Base-by-base conservation (phyloP, 306 rosid species). In the Senna siamea region DNA sequence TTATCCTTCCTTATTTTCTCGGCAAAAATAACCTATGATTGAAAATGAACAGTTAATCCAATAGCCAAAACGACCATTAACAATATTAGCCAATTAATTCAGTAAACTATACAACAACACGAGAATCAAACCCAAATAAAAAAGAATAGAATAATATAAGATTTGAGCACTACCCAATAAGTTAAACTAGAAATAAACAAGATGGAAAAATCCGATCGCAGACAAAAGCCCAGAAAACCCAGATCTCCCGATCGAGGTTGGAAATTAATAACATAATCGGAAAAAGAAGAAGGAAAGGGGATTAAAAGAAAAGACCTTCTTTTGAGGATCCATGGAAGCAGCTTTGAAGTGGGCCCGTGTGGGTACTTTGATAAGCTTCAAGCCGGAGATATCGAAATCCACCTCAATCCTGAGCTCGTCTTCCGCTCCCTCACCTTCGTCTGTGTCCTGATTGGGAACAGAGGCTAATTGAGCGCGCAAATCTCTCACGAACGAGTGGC, bases 291-390 rank as follows among this genome's bases (percentile, higher is more conserved):
- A 17, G 47, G 32, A 5, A 38, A 2, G 32, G 28, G 18, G 10
- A 20, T 2, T 11, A 40, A 19, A 13, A 26, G 9, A 28, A 44
- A 15, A 63, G 15, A 81, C 85, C 87, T 84, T 84, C 59, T 74
- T 80, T 43, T 75, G 73, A 37, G 79, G 75, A 84, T 84, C 87
- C 87, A 84, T 84, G 64, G 75, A 69, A 55, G 74, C 68, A 54
- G 65, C 69, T 32, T 10, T 17, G 72, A 77, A 77, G 66, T 46
- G 58, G 20, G 64, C 44, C 13, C 30, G 77, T 0, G 76, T 20
- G 7, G 85, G 85, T 5, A 84, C 85, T 78, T 65, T 77, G 83
- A 84, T 74, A 40, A 13, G 78, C 12, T 74, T 84, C 80, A 80
- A 77, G 30, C 43, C 26, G 41, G 76, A 72, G 76, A 72, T 41